Evolutionary conservation across 805 yeast genomes (phyloP).

Genomic region (Candida cerambycidarum): DNA sequence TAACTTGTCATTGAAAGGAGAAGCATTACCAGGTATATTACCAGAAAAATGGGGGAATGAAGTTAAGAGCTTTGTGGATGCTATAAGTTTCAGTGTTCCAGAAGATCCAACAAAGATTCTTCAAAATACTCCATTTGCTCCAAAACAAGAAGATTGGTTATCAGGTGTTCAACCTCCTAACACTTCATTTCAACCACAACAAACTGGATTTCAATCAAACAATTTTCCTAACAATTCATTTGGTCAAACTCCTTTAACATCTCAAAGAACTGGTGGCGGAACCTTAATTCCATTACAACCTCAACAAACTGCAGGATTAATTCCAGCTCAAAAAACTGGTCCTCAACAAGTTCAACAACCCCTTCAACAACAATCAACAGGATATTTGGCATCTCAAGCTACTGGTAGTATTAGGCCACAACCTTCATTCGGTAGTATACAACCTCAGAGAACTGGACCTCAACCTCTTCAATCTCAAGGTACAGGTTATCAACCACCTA

Average conservation of each 20-base stretch:
- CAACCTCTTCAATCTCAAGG: constrained; percentile 54
- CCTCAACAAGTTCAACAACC: constrained; percentile 31
- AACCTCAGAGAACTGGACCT: constrained; percentile 57
- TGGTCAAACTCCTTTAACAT: constrained; percentile 21
- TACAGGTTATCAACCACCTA: constrained; percentile 28
- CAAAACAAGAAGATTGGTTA: constrained; percentile 27
- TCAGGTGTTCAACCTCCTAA: constrained; percentile 25
- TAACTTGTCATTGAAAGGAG: constrained; percentile 73
- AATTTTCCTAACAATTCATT: constrained; percentile 16
- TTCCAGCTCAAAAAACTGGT: constrained; percentile 48
- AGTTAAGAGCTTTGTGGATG: constrained; percentile 86
- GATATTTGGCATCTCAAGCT: constrained; percentile 20
- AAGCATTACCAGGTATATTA: constrained; percentile 67
- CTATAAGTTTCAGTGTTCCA: constrained; percentile 76
- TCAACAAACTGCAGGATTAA: constrained; percentile 69
- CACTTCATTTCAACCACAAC: constrained; percentile 25
- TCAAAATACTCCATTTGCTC: constrained; percentile 46
- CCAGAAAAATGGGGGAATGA: constrained; percentile 78
- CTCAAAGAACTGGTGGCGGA: constrained; percentile 49
- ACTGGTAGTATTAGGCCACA: constrained; percentile 15
- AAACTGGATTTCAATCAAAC: constrained; percentile 45
- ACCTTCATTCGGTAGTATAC: constrained; percentile 47
- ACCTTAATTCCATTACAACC: constrained; percentile 51
- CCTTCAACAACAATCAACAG: constrained; percentile 17
- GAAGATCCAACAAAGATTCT: constrained; percentile 47